Percentiles rank a stretch among this genome's conserved stretches.
These are phyloP conservation scores for Phytopythium aichiense DNA, from an alignment of 352 stramenopile genomes.

Conservation along the genomic window DNA sequence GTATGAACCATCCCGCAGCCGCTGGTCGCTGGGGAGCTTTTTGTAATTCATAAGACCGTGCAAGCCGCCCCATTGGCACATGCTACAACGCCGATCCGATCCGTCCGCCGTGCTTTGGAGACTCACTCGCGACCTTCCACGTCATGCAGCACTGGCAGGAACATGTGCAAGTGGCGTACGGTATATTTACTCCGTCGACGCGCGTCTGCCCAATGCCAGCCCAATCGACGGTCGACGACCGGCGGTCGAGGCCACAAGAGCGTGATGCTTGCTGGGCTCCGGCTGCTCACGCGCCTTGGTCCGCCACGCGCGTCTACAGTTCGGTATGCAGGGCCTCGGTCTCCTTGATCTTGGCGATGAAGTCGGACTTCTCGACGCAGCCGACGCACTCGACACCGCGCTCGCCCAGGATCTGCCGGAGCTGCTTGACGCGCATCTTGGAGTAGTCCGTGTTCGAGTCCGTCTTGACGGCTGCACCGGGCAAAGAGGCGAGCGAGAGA, in stretches of 20 bases:
- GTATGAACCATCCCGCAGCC: not conserved
- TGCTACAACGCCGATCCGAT: not conserved
- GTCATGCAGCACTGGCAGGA: not conserved
- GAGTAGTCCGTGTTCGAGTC: slow-evolving; percentile 93
- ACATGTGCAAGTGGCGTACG: not conserved
- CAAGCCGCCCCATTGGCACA: not conserved
- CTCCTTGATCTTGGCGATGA: slow-evolving; percentile 93
- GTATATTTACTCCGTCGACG: not conserved
- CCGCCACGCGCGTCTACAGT: slow-evolving; percentile 44
- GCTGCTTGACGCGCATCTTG: slow-evolving; percentile 94
- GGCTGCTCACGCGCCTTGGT: not conserved
- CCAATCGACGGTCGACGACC: too few species aligned
- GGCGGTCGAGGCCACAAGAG: too few species aligned
- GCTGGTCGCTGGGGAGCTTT: not conserved
- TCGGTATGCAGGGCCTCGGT: slow-evolving; percentile 82
- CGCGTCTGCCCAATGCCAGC: too few species aligned
- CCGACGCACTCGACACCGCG: slow-evolving; percentile 91
- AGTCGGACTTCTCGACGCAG: slow-evolving; percentile 94
- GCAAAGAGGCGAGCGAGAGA: not conserved
- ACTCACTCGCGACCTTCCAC: too few species aligned
- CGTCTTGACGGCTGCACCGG: slow-evolving; percentile 85
- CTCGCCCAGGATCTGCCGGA: slow-evolving; percentile 92
- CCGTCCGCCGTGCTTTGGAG: too few species aligned
- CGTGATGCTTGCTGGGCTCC: too few species aligned
- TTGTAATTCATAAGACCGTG: slow-evolving; percentile 7